phyloP scores from a whole-genome alignment of 768 basidiomycete genomes.

The Termitomyces eurrhizus region DNA sequence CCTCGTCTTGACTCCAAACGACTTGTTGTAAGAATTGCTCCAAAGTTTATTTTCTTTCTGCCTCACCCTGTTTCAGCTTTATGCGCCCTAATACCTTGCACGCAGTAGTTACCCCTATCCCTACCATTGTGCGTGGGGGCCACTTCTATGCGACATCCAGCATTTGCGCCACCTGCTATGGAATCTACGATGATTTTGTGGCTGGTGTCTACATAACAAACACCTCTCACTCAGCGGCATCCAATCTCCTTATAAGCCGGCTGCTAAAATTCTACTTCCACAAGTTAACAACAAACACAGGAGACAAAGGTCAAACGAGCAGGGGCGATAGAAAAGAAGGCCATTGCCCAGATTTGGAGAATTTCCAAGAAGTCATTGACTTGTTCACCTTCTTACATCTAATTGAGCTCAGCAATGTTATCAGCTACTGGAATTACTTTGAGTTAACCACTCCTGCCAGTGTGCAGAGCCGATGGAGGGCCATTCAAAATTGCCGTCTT shows the following conservation, averaged over 20 bases:
- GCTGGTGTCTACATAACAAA: too few species aligned
- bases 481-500: too few species aligned
- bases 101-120: neutral
- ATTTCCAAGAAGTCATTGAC: neutral
- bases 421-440: too few species aligned
- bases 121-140: neutral
- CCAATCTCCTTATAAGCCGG: too few species aligned
- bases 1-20: neutral
- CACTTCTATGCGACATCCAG: neutral
- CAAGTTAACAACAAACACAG: neutral
- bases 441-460: too few species aligned
- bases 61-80: neutral
- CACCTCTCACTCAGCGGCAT: neutral
- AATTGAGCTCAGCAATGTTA: neutral
- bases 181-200: neutral
- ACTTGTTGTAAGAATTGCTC: neutral
- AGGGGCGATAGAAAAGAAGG: neutral
- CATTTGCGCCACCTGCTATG: neutral
- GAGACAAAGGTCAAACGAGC: neutral
- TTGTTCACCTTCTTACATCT: neutral
- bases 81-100: neutral
- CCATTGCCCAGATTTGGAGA: neutral
- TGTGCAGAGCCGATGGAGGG: too few species aligned
- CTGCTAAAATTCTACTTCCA: too few species aligned
- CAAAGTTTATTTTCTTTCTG: neutral